A percentile compares a stretch with the other conserved stretches of the same genome.
phyloP scores from a whole-genome alignment of 768 basidiomycete genomes.

The Gyrodon lividus region DNA sequence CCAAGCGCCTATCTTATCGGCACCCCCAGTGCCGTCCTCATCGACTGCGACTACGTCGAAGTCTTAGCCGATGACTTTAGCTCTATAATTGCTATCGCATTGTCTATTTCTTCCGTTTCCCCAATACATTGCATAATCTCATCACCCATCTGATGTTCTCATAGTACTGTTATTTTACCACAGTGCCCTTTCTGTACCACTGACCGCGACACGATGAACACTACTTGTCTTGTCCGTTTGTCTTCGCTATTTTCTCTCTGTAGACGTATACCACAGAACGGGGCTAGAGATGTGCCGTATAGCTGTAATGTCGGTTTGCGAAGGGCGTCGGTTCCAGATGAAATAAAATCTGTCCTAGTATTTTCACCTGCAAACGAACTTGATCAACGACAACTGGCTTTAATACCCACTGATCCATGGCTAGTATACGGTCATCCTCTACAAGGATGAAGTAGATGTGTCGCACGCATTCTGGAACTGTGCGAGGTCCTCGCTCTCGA shows the following conservation, averaged over 20 bases:
- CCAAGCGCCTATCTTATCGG: constrained; percentile 34
- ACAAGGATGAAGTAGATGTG: too few relatives aligned
- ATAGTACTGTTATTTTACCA: constrained; percentile 7
- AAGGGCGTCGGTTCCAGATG: neutral
- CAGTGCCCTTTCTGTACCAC: neutral
- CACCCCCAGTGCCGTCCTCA: constrained; percentile 31
- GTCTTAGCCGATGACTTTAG: constrained; percentile 11
- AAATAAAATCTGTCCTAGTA: neutral
- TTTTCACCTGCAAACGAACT: neutral
- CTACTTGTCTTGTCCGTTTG: neutral
- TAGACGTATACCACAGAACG: constrained; percentile 26
- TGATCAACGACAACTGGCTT: too few relatives aligned
- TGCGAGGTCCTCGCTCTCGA: too few relatives aligned
- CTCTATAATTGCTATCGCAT: neutral
- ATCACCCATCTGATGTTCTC: neutral
- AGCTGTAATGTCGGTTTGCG: neutral
- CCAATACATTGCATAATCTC: neutral
- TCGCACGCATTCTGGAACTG: too few relatives aligned
- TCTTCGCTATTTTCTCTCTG: neutral
- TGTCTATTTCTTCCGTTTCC: neutral
- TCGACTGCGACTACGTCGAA: constrained; percentile 13
- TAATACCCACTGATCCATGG: too few relatives aligned
- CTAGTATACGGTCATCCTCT: too few relatives aligned
- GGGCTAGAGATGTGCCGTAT: constrained; percentile 11
- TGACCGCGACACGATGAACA: constrained; percentile 7